Evolutionary conservation across 2,329 filamentous ascomycete species (phyloP), one percentile per base, ranked within the genome.

Genomic region (Seiridium unicorne): DNA sequence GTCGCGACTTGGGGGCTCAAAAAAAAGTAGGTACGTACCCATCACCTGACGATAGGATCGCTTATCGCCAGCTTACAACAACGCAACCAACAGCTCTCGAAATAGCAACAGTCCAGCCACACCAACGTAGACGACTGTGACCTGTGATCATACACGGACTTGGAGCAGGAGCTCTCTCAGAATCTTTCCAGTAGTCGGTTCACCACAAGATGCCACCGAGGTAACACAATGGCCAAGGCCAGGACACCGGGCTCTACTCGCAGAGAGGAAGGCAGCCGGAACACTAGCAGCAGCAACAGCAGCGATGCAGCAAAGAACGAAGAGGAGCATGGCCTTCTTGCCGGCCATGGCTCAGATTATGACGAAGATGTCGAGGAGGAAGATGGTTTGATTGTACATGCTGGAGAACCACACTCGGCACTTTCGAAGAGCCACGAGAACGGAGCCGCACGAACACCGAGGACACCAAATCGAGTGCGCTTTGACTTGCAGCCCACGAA

Each of bases 401-500:
- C 34, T 8, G 51, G 40, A n/a, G 18, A 36, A 7, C 34, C 51
- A 49, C 47, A 55, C 34, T 31, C 48, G 31, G 51, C 31, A 1
- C 44, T 55, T 13, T 10, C 40, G 9, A 34, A 35, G 36, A 13
- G 18, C 51, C 40, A 38, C 4, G 40, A 35, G 18, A 51, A 48
- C 36, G 61, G 60, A 18, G 64, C 62, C 18, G 58, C 55, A 10
- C 56, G 68, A 60, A 77, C 81, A 46, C 81, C 86, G 34, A 71
- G 87, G 60, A 90, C 88, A 2, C 80, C 82, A n/a, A 86, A 89
- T 65, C 80, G 87, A 40, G 88, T 91, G 44, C 84, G 86, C 62
- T 91, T 91, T 71, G 83, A 83, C 64, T 72, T 81, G 18, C 63
- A 61, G 40, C 63, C 71, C 51, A 72, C 70, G 53, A 67, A 68